Evolutionary conservation across 768 basidiomycete species (phyloP).

Genomic region (Sporobolomyces phaffii): DNA sequence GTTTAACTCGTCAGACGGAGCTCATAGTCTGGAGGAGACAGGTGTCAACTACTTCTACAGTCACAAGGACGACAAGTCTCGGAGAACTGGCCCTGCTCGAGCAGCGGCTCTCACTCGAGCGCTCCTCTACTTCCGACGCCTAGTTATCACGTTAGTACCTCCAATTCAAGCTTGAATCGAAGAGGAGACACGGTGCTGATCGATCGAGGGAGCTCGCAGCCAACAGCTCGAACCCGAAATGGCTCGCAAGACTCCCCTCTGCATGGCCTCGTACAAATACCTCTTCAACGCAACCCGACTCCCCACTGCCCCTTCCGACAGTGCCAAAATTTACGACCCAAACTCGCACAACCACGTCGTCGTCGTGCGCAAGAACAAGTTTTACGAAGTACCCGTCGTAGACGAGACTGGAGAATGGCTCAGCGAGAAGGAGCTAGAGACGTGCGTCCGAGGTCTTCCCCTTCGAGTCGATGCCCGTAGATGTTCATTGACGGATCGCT

Average conservation of each 20-base stretch:
- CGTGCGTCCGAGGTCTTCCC: conserved; percentile 44
- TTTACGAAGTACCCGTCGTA: conserved; percentile 72
- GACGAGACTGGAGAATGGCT: conserved; percentile 63
- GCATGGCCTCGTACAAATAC: conserved; percentile 94
- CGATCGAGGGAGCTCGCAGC: too few relatives aligned
- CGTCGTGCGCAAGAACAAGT: conserved; percentile 83
- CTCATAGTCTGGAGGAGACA: conserved; percentile 46
- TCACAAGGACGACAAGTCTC: conserved; percentile 52
- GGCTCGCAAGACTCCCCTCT: conserved; percentile 66
- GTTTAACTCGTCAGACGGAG: not conserved
- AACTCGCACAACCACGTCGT: conserved; percentile 75
- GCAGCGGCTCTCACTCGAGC: conserved; percentile 41
- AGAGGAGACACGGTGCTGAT: not conserved
- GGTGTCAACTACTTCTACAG: conserved; percentile 94
- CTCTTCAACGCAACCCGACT: conserved; percentile 92
- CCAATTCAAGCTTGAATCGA: conserved; percentile 14
- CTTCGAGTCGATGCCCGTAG: not conserved
- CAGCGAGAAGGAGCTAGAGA: conserved; percentile 74
- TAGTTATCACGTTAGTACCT: conserved; percentile 78
- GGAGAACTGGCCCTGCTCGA: conserved; percentile 35
- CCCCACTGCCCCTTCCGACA: conserved; percentile 75
- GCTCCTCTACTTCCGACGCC: conserved; percentile 48
- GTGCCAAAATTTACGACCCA: conserved; percentile 71
- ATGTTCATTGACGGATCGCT: not conserved
- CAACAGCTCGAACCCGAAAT: conserved; percentile 81